Conservation (phyloP, 2,329 filamentous ascomycete species). For the Diaporthe nobilis region DNA sequence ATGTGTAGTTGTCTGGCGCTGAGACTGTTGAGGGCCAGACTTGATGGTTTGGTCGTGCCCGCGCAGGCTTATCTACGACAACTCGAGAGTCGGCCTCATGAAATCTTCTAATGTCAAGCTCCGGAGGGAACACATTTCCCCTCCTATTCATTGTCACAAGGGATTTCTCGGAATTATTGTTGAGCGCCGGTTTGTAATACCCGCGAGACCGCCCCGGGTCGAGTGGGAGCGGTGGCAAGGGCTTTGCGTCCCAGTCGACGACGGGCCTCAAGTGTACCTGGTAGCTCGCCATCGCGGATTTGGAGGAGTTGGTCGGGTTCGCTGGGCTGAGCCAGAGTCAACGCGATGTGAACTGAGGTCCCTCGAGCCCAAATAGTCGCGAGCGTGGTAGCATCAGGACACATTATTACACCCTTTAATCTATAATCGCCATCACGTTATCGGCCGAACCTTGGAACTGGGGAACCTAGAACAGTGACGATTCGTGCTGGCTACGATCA, state of each 20-base stretch:
- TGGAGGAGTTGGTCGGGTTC: not conserved
- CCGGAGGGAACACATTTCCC: constrained; percentile 11
- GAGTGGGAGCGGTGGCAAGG: constrained; percentile 20
- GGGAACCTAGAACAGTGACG: not conserved
- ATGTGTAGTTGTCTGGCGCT: not conserved
- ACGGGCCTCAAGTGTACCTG: not conserved
- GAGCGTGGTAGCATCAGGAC: not conserved
- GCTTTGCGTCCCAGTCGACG: constrained; percentile 17
- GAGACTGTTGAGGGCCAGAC: not conserved
- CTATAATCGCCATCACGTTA: constrained; percentile 2
- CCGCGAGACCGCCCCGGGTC: not conserved
- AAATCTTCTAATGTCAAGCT: not conserved
- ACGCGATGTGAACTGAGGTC: not conserved
- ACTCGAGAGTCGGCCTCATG: constrained; percentile 14
- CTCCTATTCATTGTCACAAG: not conserved
- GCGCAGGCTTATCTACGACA: constrained; percentile 1
- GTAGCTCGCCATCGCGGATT: constrained; percentile 2
- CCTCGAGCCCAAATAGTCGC: not conserved
- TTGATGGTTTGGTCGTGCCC: not conserved
- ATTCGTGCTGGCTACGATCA: constrained; percentile 21
- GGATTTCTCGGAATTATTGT: not conserved
- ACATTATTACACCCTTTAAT: not conserved
- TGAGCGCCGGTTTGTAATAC: not conserved
- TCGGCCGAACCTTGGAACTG: not conserved
- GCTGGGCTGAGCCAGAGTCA: not conserved